phyloP scores from a whole-genome alignment of 495 filamentous ascomycete species.

The Penicillium diatomitis region DNA sequence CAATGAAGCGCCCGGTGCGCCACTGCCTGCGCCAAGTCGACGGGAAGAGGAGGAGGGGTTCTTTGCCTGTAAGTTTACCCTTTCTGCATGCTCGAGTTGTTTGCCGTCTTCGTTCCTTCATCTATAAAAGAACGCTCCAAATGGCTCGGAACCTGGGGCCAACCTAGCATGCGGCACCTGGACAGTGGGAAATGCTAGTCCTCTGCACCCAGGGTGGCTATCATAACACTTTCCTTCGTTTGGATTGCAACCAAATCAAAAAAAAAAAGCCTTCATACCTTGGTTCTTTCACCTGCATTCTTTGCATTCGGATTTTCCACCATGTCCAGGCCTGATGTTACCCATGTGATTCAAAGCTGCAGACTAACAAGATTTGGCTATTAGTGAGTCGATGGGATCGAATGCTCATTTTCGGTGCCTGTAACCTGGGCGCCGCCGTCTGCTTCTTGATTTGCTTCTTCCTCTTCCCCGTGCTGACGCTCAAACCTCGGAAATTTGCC shows the following conservation, averaged over 20 bases:
- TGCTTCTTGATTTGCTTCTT: constrained; percentile 91
- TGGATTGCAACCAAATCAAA: too few species aligned
- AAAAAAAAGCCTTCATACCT: too few species aligned
- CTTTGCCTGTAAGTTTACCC: constrained; percentile 78
- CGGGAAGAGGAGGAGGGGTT: constrained; percentile 92
- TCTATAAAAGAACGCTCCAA: neutral
- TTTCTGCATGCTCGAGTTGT: neutral
- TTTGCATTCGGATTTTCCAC: too few species aligned
- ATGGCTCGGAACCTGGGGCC: constrained; percentile 8
- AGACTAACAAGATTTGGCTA: constrained; percentile 17
- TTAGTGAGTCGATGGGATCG: constrained; percentile 97
- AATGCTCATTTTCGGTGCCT: constrained; percentile 80
- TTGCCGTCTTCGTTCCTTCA: neutral
- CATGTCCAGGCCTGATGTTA: too few species aligned
- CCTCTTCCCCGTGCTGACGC: constrained; percentile 69
- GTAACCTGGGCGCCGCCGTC: constrained; percentile 81
- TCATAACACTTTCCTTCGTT: too few species aligned
- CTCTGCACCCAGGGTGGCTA: too few species aligned
- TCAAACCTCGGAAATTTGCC: constrained; percentile 86
- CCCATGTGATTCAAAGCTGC: neutral
- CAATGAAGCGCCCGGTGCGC: constrained; percentile 69
- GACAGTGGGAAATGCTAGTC: too few species aligned
- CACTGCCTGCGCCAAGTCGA: constrained; percentile 73
- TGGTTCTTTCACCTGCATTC: too few species aligned
- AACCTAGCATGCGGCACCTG: too few species aligned